A percentile compares a stretch with the other conserved stretches of the same genome.
Conservation (phyloP, 164 flowering plant species). For the Taxillus chinensis region DNA sequence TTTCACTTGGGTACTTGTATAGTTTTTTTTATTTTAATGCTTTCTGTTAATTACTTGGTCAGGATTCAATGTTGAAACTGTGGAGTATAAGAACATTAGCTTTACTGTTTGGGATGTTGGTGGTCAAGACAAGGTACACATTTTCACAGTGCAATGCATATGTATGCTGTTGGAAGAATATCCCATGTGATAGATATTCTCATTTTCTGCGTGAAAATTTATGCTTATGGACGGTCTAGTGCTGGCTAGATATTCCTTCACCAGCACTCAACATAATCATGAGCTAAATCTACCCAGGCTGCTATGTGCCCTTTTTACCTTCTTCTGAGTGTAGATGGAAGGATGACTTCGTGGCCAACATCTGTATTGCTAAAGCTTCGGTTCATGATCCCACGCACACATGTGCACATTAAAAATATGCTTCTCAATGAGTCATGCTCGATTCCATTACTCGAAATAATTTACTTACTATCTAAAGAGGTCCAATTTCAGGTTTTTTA, state of each 20-base stretch:
- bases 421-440: too few relatives aligned
- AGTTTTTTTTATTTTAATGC: background rate
- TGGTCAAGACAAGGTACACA: slow-evolving; percentile 13
- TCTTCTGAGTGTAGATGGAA: too few relatives aligned
- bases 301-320: background rate
- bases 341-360: too few relatives aligned
- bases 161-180: too few relatives aligned
- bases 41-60: background rate
- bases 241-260: slow-evolving; percentile 13
- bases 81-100: slow-evolving; percentile 18
- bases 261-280: slow-evolving; percentile 27
- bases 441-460: too few relatives aligned
- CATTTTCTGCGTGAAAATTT: background rate
- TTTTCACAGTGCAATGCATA: background rate
- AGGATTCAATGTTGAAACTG: slow-evolving; percentile 9
- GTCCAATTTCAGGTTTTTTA: too few relatives aligned
- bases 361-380: too few relatives aligned
- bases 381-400: too few relatives aligned
- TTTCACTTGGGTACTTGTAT: too few relatives aligned
- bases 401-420: too few relatives aligned
- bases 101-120: slow-evolving; percentile 23
- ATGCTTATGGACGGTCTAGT: slow-evolving; percentile 30
- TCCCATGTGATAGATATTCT: background rate
- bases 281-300: slow-evolving; percentile 15
- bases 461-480: too few relatives aligned